Evolutionary conservation across 148 eudicot genomes (phyloP), one percentile per base, ranked within the genome.

Genomic region (Dysphania ambrosioides): DNA sequence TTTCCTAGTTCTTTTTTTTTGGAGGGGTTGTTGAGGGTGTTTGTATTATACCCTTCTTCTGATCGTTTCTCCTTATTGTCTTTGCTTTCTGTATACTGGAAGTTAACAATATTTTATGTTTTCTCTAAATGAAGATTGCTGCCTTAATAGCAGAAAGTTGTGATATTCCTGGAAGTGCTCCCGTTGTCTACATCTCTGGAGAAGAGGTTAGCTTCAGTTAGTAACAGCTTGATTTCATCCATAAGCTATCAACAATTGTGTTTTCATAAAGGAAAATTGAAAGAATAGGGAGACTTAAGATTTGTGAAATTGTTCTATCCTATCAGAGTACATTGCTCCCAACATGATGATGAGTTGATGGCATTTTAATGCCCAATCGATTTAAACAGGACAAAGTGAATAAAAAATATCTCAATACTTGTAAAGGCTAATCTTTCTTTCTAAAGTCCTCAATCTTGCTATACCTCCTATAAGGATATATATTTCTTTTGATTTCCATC

Each of bases 111-210:
- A 21, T 44, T 70, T 15, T 5, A 23, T 19, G 44, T 73, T 38
- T 63, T 30, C 66, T 86, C 19, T 65, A 70, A 64, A 67, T 71
- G 79, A 78, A 96, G 99, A 81, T 92, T 79, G 99, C 97, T 79
- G 94, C 94, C 77, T 76, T 92, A 71, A 84, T 96, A 82, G 91
- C 93, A 72, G 97, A 89, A 78, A 92, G 90, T 70, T 68, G 67
- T 73, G 83, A 42, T 73, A 65, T 72, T 75, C 80, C 83, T 42
- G 79, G 42, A 81, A 78, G 85, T 72, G 87, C 86, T 78, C 91
- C 94, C 16, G 99, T 92, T 80, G 49, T 96, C 11, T 96, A 92
- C 73, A 87, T 96, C 55, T 96, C 99, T 76, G 99, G 99, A 69
- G 99, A 96, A 87, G 99, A 96, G 97, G 99, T 92, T 69, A 83